These are phyloP conservation scores for Silybum marianum DNA, from an alignment of 129 eudicot species.

Conservation along the genomic window DNA sequence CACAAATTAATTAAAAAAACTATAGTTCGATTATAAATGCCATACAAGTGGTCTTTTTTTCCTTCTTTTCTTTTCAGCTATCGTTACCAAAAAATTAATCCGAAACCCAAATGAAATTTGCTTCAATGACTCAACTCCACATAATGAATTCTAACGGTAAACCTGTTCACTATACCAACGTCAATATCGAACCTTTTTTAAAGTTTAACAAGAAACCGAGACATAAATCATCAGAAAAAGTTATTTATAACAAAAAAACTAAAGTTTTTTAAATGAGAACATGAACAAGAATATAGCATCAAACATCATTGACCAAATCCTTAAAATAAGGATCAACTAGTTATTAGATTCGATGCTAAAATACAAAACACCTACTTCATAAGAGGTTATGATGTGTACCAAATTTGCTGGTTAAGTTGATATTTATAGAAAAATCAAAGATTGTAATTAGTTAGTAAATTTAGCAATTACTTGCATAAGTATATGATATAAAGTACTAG, in stretches of 20 bases:
- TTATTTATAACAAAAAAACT: background rate
- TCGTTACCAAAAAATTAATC: background rate
- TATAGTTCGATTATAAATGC: no score
- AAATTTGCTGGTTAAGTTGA: background rate
- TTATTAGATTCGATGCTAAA: background rate
- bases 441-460: background rate
- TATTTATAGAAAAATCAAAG: background rate
- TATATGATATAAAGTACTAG: background rate
- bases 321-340: background rate
- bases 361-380: background rate
- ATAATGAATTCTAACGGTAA: background rate
- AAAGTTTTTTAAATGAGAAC: background rate
- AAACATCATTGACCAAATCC: constrained; percentile 15
- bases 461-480: background rate
- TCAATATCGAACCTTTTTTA: background rate
- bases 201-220: background rate
- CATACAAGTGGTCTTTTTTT: background rate
- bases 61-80: background rate
- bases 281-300: background rate
- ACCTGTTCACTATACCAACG: background rate
- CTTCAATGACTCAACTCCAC: constrained; percentile 9
- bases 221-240: background rate
- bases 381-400: background rate
- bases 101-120: background rate
- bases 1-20: background rate